These are phyloP conservation scores for Chaetoscypha palmicola DNA, from an alignment of 2,329 filamentous ascomycete genomes.

Conservation along the genomic window DNA sequence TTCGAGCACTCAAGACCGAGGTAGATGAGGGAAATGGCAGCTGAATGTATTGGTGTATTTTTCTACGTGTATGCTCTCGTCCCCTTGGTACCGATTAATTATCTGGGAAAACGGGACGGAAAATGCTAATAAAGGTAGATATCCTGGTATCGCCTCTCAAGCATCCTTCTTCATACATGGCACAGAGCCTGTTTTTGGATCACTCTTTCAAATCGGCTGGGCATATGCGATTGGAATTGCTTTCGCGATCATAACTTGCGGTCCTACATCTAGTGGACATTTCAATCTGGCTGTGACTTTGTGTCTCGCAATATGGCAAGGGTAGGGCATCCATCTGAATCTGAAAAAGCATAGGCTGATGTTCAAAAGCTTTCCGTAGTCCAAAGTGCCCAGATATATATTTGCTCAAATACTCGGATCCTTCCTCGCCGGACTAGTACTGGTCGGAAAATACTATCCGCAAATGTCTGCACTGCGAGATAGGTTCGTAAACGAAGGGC, in stretches of 20 bases:
- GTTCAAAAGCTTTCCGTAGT: conserved; percentile 42
- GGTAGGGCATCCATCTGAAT: conserved; percentile 21
- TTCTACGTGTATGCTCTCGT: conserved; percentile 48
- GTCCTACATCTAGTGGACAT: conserved; percentile 46
- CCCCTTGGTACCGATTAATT: conserved; percentile 8
- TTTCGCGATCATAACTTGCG: conserved; percentile 52
- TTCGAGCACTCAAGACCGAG: conserved; percentile 47
- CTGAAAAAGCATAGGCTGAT: conserved; percentile 1
- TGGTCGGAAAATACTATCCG: conserved; percentile 51
- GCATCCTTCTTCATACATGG: conserved; percentile 44
- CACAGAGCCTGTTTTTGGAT: conserved; percentile 39
- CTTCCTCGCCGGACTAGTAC: conserved; percentile 46
- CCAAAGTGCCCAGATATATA: conserved; percentile 51
- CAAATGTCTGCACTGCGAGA: conserved; percentile 39
- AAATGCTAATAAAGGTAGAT: conserved; percentile 18
- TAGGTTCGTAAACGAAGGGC: conserved; percentile 24
- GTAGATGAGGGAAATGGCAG: conserved; percentile 48
- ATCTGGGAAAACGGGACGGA: neutral
- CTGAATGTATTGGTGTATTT: conserved; percentile 51
- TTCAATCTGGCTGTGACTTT: conserved; percentile 47
- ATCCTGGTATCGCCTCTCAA: conserved; percentile 46
- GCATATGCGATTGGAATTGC: conserved; percentile 51
- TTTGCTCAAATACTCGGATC: conserved; percentile 49
- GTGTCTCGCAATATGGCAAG: conserved; percentile 44
- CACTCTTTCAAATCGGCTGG: conserved; percentile 47